Evolutionary conservation across 1,284 basidiomycete genomes (phyloP).

Genomic region (Tetrapyrgos nigripes): DNA sequence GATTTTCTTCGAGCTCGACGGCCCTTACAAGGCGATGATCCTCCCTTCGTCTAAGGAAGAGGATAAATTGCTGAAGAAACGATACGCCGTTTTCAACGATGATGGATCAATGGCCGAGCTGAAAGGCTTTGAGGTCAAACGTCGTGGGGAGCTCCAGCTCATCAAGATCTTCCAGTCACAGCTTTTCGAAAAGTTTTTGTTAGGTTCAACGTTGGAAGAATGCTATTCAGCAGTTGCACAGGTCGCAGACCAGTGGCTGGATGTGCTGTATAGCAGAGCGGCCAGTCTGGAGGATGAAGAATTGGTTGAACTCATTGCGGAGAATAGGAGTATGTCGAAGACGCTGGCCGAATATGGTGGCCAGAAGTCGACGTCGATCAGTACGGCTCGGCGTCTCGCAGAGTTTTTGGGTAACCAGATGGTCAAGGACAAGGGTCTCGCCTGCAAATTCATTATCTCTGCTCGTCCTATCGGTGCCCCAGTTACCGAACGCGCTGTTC

Average conservation of each 20-base stretch:
- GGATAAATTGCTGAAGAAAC: conserved; percentile 98
- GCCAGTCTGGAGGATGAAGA: conserved; percentile 90
- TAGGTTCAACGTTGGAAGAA: conserved; percentile 92
- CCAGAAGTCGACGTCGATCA: conserved; percentile 99
- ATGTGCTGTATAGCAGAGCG: conserved; percentile 91
- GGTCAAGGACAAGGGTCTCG: conserved; percentile 99
- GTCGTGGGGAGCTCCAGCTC: conserved; percentile 96
- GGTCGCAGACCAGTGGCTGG: conserved; percentile 97
- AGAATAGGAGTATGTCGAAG: conserved; percentile 98
- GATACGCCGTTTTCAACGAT: conserved; percentile 99
- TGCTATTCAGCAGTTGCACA: conserved; percentile 96
- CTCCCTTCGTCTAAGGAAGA: conserved; percentile 99
- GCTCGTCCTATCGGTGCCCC: conserved; percentile 93
- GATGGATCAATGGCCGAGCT: conserved; percentile 97
- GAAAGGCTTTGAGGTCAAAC: conserved; percentile 99
- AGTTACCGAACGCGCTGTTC: conserved; percentile 96
- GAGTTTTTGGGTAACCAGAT: conserved; percentile 99
- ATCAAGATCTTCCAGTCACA: conserved; percentile 99
- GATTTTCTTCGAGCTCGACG: conserved; percentile 99
- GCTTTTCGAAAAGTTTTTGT: conserved; percentile 97
- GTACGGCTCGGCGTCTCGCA: conserved; percentile 92
- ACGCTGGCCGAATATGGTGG: conserved; percentile 95
- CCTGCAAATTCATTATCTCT: conserved; percentile 99
- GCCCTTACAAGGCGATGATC: conserved; percentile 99
- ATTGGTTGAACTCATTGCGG: conserved; percentile 96